These are phyloP conservation scores for Glomus cerebriforme DNA, from an alignment of 192 early-diverging fungal genomes.

Conservation along the genomic window DNA sequence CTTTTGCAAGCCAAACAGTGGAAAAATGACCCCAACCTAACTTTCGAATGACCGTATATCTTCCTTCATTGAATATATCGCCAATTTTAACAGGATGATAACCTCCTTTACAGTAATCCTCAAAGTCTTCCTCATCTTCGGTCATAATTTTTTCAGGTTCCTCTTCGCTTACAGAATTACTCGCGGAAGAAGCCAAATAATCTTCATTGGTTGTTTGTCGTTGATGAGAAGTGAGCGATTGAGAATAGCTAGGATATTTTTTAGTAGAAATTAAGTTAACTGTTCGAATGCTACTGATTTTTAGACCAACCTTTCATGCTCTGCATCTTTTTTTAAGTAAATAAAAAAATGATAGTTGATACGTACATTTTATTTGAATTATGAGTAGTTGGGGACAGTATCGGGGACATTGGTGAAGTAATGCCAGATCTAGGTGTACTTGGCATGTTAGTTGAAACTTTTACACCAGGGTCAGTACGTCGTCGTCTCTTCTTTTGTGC, in stretches of 20 bases:
- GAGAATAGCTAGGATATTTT: neutral
- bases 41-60: slow-evolving; percentile 88
- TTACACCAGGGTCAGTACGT: slow-evolving; percentile 10
- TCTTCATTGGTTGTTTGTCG: slow-evolving; percentile 15
- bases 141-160: slow-evolving; percentile 39
- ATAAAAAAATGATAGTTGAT: neutral
- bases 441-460: neutral
- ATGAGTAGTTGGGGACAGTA: slow-evolving; percentile 9
- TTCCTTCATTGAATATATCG: slow-evolving; percentile 75
- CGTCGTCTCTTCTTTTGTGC: slow-evolving; percentile 32
- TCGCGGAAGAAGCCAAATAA: neutral
- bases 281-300: neutral
- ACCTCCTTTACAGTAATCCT: slow-evolving; percentile 92
- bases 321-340: neutral
- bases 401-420: slow-evolving; percentile 1
- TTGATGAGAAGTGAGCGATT: neutral
- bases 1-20: slow-evolving; percentile 93
- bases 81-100: slow-evolving; percentile 90
- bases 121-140: slow-evolving; percentile 84
- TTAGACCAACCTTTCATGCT: neutral
- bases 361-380: slow-evolving; percentile 19
- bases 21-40: slow-evolving; percentile 99
- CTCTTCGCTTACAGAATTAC: slow-evolving; percentile 30
- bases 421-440: neutral
- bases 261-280: neutral